A percentile compares a stretch with the other conserved stretches of the same genome.
Conservation (phyloP, 352 stramenopile genomes). For the Aphanomyces invadans region DNA sequence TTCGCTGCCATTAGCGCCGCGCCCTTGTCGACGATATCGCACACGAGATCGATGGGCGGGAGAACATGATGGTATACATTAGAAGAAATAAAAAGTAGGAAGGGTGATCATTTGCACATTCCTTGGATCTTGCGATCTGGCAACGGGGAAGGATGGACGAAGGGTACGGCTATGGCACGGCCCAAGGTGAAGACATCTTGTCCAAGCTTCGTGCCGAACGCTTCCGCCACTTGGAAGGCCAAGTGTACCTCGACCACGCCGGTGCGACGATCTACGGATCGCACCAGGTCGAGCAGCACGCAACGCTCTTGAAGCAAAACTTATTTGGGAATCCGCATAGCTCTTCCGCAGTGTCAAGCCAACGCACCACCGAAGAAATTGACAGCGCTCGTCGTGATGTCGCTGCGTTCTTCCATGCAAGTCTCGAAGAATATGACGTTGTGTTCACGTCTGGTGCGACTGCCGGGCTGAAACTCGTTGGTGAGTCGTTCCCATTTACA, state of each 20-base stretch:
- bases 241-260: constrained; percentile 77
- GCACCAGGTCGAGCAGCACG: constrained; percentile 46
- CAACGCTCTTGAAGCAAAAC: constrained; percentile 40
- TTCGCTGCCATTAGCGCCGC: no score
- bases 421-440: constrained; percentile 61
- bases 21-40: no score
- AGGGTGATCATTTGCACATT: not conserved
- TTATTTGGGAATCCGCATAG: constrained; percentile 69
- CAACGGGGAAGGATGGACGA: not conserved
- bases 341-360: constrained; percentile 28
- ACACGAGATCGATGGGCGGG: no score
- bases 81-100: not conserved
- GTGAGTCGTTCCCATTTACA: constrained; percentile 72
- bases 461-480: constrained; percentile 68
- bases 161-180: constrained; percentile 16
- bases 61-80: no score
- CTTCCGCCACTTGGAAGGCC: constrained; percentile 17
- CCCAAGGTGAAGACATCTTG: not conserved
- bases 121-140: not conserved
- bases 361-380: constrained; percentile 40
- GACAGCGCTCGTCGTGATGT: constrained; percentile 40
- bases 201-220: not conserved
- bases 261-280: constrained; percentile 70
- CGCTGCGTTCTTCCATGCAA: constrained; percentile 59
- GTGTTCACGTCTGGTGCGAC: constrained; percentile 84